phyloP scores from a whole-genome alignment of 768 basidiomycete species.

The Leccinum ochraceum region DNA sequence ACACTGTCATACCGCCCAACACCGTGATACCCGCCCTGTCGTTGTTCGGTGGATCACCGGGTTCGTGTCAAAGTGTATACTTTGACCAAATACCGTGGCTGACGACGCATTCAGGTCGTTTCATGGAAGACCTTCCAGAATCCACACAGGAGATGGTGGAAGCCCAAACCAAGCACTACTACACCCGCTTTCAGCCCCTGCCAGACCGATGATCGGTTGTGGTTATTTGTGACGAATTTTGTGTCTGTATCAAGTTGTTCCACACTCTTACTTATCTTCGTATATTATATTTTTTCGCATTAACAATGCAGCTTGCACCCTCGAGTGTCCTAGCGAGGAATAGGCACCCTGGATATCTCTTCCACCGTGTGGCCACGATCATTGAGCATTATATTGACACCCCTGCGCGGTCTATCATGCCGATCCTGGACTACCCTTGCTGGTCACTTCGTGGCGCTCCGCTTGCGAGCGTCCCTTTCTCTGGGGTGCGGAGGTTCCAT shows the following conservation, averaged over 20 bases:
- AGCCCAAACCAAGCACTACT: conserved; percentile 80
- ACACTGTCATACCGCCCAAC: conserved; percentile 86
- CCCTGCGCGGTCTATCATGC: neutral
- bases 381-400: neutral
- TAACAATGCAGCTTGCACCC: neutral
- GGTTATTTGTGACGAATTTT: neutral
- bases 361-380: neutral
- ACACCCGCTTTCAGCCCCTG: conserved; percentile 75
- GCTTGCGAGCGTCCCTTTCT: neutral
- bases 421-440: neutral
- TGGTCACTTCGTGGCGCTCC: neutral
- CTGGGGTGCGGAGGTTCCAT: neutral
- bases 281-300: conserved; percentile 6
- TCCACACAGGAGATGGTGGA: conserved; percentile 93
- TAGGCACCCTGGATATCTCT: neutral
- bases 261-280: conserved; percentile 4
- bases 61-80: conserved; percentile 40
- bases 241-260: neutral
- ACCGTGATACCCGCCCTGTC: conserved; percentile 91
- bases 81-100: neutral
- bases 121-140: conserved; percentile 85
- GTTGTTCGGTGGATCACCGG: conserved; percentile 87
- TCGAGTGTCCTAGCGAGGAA: neutral
- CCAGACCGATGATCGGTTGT: conserved; percentile 34
- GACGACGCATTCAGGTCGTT: conserved; percentile 56